Evolutionary conservation across 2,329 filamentous ascomycete genomes (phyloP).

Genomic region (Eutypa lata): DNA sequence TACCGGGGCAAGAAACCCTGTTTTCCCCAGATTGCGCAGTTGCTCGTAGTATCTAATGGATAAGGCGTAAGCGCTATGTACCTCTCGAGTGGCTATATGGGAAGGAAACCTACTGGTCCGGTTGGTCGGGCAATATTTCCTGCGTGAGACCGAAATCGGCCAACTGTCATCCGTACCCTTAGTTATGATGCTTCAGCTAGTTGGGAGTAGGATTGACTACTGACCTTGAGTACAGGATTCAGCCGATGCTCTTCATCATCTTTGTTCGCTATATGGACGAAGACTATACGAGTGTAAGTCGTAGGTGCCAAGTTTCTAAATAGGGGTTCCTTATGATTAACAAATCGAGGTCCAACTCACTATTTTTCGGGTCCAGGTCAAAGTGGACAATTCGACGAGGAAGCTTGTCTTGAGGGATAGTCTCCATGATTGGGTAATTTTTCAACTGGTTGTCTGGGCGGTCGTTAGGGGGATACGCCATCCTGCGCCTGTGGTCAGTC

Average conservation of each 20-base stretch:
- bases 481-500: not conserved
- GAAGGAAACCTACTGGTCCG: slow-evolving; percentile 1
- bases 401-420: slow-evolving; percentile 2
- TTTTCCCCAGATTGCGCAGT: slow-evolving; percentile 5
- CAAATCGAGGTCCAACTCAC: slow-evolving; percentile 4
- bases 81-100: not conserved
- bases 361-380: slow-evolving; percentile 15
- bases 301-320: too few relatives aligned
- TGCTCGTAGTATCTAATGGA: slow-evolving; percentile 11
- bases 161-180: slow-evolving; percentile 6
- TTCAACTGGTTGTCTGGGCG: not conserved
- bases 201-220: not conserved
- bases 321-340: not conserved
- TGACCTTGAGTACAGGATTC: slow-evolving; percentile 14
- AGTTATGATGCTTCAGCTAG: not conserved
- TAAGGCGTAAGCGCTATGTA: not conserved
- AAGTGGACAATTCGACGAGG: slow-evolving; percentile 14
- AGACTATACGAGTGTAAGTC: slow-evolving; percentile 3
- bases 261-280: slow-evolving; percentile 5
- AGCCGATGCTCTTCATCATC: slow-evolving; percentile 5
- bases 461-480: slow-evolving; percentile 9
- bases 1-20: slow-evolving; percentile 11
- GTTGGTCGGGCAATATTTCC: not conserved
- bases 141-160: slow-evolving; percentile 12
- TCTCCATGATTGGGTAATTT: slow-evolving; percentile 5